phyloP scores from a whole-genome alignment of 2,329 filamentous ascomycete species.

The Rhinocladiella similis region DNA sequence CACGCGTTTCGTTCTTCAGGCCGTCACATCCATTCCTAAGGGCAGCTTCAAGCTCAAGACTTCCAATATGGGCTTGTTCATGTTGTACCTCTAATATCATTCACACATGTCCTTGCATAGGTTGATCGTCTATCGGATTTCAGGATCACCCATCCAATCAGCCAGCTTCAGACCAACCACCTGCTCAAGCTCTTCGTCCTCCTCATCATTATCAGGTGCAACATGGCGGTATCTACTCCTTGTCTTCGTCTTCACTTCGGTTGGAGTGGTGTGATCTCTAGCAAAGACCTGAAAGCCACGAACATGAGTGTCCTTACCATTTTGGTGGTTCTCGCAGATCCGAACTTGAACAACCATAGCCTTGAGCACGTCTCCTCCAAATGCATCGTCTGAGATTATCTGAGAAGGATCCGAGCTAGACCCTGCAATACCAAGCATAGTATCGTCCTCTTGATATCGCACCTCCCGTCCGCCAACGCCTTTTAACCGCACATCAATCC shows the following conservation, averaged over 20 bases:
- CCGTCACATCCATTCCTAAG: too few relatives aligned
- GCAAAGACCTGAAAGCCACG: constrained; percentile 86
- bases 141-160: constrained; percentile 52
- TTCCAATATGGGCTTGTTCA: too few relatives aligned
- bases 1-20: too few relatives aligned
- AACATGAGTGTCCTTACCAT: constrained; percentile 98
- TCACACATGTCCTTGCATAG: not conserved
- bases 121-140: constrained; percentile 40
- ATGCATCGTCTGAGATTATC: constrained; percentile 9
- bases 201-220: constrained; percentile 29
- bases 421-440: constrained; percentile 17
- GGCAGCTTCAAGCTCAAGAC: too few relatives aligned
- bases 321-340: constrained; percentile 95
- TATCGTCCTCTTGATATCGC: constrained; percentile 24
- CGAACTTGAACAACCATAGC: constrained; percentile 89
- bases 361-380: constrained; percentile 71
- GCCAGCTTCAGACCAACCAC: constrained; percentile 42
- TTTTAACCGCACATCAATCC: constrained; percentile 79
- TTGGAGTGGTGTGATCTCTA: constrained; percentile 37
- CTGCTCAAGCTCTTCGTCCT: constrained; percentile 31
- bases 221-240: constrained; percentile 24
- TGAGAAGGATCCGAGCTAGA: constrained; percentile 12
- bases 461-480: constrained; percentile 56
- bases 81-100: too few relatives aligned
- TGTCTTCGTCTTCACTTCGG: constrained; percentile 26